Evolutionary conservation across 306 rosid genomes (phyloP), one percentile per base, ranked within the genome.

Genomic region (Cucurbita moschata): DNA sequence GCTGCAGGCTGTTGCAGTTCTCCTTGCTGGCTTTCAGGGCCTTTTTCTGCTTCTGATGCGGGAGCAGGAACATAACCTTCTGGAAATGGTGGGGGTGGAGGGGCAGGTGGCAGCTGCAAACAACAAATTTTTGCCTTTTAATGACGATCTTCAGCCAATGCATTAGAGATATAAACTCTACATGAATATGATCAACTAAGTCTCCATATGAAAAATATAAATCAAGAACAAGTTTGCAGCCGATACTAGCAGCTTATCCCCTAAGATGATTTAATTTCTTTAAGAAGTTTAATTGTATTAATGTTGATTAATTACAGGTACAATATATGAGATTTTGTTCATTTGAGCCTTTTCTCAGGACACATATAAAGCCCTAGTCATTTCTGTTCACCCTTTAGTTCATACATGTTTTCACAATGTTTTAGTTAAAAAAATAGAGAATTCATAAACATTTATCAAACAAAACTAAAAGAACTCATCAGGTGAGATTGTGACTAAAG

Each of bases 11-110:
- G 89, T 82, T 86, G 96, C 0, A 83, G 13, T 73, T 89, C 99
- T 71, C 83, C 75, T 85, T 79, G 88, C 80, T 83, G 91, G 76
- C 76, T 79, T 85, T 94, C 95, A 7, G 88, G 62, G 72, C 75
- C 90, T 65, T 89, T 89, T 68, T 89, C 96, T 44, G 86, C 66
- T 71, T 89, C 96, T 21, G 84, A 77, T 38, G 85, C 72, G 30
- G 85, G 3, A 37, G 83, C 82, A 0, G 97, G 92, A 74, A 82
- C 63, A 60, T 90, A 90, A 47, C 97, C 96, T 79, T 94, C 91
- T 40, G 98, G 98, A 79, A 90, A 94, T 49, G 92, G 87, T 42
- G 98, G 98, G 0, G 90, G 92, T 0, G 88, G 88, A 1, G 98
- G 98, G 53, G 96, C 91, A 38, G 96, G 96, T 9, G 89, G 88